Conservation (phyloP, 371 early-diverging fungal genomes). For the Lichtheimia ornata region DNA sequence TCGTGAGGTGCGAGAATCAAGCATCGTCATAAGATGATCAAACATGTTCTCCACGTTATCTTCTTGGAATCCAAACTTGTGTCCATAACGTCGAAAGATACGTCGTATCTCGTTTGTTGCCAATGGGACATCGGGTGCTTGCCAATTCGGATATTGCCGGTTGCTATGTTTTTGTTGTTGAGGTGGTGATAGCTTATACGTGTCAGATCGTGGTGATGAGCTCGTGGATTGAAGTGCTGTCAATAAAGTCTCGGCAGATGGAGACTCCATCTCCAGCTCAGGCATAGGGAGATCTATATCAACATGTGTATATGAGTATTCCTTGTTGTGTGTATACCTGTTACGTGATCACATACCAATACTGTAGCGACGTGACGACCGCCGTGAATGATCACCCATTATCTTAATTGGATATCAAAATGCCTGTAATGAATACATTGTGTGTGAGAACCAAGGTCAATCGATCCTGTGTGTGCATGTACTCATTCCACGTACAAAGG, state of each 20-base stretch:
- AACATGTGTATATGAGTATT: neutral
- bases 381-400: neutral
- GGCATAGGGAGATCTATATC: conserved; percentile 1
- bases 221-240: neutral
- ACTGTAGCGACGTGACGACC: neutral
- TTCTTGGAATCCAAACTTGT: conserved; percentile 80
- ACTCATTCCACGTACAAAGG: neutral
- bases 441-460: neutral
- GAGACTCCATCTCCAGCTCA: conserved; percentile 1
- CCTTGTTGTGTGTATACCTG: neutral
- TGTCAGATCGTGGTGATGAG: neutral
- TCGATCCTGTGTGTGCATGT: no score
- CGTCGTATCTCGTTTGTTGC: conserved; percentile 13
- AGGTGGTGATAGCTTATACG: neutral
- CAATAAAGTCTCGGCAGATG: neutral
- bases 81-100: conserved; percentile 23
- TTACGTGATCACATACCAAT: conserved; percentile 3
- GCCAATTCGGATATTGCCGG: conserved; percentile 31
- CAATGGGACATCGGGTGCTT: conserved; percentile 14
- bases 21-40: conserved; percentile 80
- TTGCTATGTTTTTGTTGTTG: neutral
- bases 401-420: neutral
- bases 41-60: conserved; percentile 78
- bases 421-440: neutral
- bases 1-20: conserved; percentile 82